Base-by-base conservation (phyloP, 2,329 filamentous ascomycete species). In the Epichloe sp. region DNA sequence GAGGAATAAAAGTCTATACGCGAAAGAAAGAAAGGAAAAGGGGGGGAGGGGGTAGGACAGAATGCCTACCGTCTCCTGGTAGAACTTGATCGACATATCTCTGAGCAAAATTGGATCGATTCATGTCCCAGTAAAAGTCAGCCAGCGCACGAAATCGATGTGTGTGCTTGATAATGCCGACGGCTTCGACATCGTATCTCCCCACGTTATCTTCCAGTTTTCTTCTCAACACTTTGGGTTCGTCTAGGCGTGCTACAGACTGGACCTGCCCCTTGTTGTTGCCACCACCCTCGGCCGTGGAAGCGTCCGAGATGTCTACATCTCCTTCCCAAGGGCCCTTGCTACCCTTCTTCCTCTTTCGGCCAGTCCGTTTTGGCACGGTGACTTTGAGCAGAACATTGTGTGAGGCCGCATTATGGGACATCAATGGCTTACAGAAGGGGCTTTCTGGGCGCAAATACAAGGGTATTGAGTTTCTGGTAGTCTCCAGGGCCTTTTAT, bases 81-180 rank as follows among this genome's bases (percentile, higher is more conserved):
- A 93, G 68, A 26, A 94, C 73, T 50, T 84, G 79, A 3, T 89
- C 75, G 49, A 79, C 76, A 52, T 96, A 81, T 53, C 82, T 79
- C 35, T 76, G 75, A 60, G 89, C 80, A 64, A 94, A 87, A 0
- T 77, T 71, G 44, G 83, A 84, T 37, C 78, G 75, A 14, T 75
- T 75, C 48, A 85, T 82, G 21, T 86, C 81, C 67, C 84, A 91
- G 60, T 94, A 88, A 61, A 94, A 94, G 66, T 97, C 91, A 8
- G 88, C 84, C 56, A 95, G 75, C 76, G 83, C 83, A 63, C 91
- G 80, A 66, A 94, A 98, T 38, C 91, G 80, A 72, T 97, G 89
- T 1, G 85, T 93, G 58, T 87, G 81, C 51, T 82, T 79, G 54
- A 96, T 78, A 19, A 81, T 68, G 7, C 88, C 88, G 3, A 90